These are phyloP conservation scores for Calonectria honghensis DNA, from an alignment of 2,329 filamentous ascomycete genomes.

Conservation along the genomic window DNA sequence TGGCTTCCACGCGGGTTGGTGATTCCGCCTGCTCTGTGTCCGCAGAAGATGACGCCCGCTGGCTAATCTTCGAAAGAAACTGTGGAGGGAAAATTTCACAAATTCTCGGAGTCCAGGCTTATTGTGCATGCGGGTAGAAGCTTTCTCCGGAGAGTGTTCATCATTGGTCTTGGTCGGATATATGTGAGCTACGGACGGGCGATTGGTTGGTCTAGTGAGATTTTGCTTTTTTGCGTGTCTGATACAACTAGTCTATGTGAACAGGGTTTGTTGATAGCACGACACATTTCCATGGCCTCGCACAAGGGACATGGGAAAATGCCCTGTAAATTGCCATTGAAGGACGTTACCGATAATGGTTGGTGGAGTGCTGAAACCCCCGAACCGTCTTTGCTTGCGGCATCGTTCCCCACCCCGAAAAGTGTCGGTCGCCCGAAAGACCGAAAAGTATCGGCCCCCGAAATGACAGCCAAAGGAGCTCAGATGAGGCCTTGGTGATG, in stretches of 20 bases:
- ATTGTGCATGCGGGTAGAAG: too few relatives aligned
- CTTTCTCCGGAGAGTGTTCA: too few relatives aligned
- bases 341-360: not conserved
- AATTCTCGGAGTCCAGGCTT: too few relatives aligned
- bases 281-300: not conserved
- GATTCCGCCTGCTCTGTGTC: too few relatives aligned
- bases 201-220: not conserved
- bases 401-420: constrained; percentile 25
- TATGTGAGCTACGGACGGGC: not conserved
- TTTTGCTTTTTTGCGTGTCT: not conserved
- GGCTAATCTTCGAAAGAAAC: too few relatives aligned
- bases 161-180: too few relatives aligned
- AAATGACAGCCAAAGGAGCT: not conserved
- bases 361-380: not conserved
- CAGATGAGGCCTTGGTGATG: not conserved
- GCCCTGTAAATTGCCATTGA: not conserved
- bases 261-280: not conserved
- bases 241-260: not conserved
- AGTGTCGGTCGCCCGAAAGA: constrained; percentile 12
- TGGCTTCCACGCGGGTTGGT: too few relatives aligned
- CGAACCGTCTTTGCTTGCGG: not conserved
- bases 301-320: not conserved
- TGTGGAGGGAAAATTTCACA: too few relatives aligned
- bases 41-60: too few relatives aligned
- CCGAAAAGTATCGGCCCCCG: constrained; percentile 25